Conservation (phyloP, 1,284 basidiomycete genomes). For the Irpex sp. region DNA sequence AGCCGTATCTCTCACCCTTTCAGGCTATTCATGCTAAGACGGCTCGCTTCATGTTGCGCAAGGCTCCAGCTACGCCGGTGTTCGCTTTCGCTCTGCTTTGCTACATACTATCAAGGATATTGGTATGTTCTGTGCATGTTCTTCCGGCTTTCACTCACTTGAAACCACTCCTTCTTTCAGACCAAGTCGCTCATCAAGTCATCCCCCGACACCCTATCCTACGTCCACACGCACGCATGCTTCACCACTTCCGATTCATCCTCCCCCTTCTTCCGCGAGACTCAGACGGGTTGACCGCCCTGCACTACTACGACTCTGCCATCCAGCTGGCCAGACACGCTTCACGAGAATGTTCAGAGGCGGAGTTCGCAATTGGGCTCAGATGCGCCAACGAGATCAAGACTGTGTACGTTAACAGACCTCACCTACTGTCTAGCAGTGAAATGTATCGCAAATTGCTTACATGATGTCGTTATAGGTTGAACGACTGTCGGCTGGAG, state of each 20-base stretch:
- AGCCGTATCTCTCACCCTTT: slow-evolving; percentile 18
- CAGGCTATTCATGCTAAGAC: not conserved
- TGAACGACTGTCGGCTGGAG: slow-evolving; percentile 58
- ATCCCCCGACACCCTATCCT: slow-evolving; percentile 59
- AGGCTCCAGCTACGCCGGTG: slow-evolving; percentile 57
- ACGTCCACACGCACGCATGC: slow-evolving; percentile 66
- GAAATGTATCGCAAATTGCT: too few relatives aligned
- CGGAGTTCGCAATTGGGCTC: slow-evolving; percentile 67
- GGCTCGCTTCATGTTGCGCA: not conserved
- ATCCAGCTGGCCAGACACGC: slow-evolving; percentile 74
- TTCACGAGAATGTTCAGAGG: slow-evolving; percentile 60
- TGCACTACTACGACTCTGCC: slow-evolving; percentile 74
- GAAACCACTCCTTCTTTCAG: slow-evolving; percentile 29
- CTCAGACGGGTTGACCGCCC: slow-evolving; percentile 54
- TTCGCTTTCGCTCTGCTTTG: slow-evolving; percentile 60
- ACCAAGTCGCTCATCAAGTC: slow-evolving; percentile 59
- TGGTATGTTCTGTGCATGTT: slow-evolving; percentile 38
- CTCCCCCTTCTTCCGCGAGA: slow-evolving; percentile 61
- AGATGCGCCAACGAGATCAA: slow-evolving; percentile 61
- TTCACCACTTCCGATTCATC: slow-evolving; percentile 71
- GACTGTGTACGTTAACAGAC: slow-evolving; percentile 38
- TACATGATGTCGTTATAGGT: slow-evolving; percentile 29
- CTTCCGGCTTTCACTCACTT: not conserved
- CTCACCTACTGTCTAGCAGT: too few relatives aligned
- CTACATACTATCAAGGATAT: slow-evolving; percentile 64